phyloP scores from a whole-genome alignment of 2,329 filamentous ascomycete genomes.

The Penicillium sp. region DNA sequence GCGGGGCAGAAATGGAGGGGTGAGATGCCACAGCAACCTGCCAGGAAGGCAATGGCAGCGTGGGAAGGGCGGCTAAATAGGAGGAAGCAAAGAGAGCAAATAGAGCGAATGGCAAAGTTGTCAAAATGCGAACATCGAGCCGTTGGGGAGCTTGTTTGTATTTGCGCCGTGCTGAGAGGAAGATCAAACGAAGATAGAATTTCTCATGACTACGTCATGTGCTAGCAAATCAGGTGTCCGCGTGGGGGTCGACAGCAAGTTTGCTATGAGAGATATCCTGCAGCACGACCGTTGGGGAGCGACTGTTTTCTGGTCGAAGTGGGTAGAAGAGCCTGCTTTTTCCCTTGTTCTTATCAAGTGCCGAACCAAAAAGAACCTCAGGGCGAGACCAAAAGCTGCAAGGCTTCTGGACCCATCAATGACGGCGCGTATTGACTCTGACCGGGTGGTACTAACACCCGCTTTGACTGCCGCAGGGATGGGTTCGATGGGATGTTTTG shows the following conservation, averaged over 20 bases:
- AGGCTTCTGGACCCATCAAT: slow-evolving; percentile 4
- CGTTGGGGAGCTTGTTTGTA: neutral
- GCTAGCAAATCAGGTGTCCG: slow-evolving; percentile 19
- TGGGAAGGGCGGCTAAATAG: slow-evolving; percentile 1
- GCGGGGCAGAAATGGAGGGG: slow-evolving; percentile 12
- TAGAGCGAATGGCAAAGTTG: neutral
- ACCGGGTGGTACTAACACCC: slow-evolving; percentile 3
- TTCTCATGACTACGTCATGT: slow-evolving; percentile 41
- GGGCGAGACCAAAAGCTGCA: neutral
- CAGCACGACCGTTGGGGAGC: neutral
- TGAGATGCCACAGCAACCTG: slow-evolving; percentile 2
- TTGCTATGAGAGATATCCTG: neutral
- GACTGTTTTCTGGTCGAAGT: neutral
- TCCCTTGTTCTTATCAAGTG: neutral
- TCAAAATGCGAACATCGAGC: neutral
- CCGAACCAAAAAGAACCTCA: neutral
- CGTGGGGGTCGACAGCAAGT: slow-evolving; percentile 7
- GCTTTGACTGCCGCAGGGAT: neutral
- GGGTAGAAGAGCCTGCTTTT: neutral
- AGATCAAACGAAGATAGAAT: slow-evolving; percentile 21
- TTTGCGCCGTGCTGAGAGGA: slow-evolving; percentile 4
- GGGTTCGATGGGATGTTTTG: neutral
- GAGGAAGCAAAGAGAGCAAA: neutral
- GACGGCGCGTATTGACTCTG: slow-evolving; percentile 1
- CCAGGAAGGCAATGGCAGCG: neutral